Base-by-base conservation (phyloP, 73 alveolate species). In the Diophrys sp. region DNA sequence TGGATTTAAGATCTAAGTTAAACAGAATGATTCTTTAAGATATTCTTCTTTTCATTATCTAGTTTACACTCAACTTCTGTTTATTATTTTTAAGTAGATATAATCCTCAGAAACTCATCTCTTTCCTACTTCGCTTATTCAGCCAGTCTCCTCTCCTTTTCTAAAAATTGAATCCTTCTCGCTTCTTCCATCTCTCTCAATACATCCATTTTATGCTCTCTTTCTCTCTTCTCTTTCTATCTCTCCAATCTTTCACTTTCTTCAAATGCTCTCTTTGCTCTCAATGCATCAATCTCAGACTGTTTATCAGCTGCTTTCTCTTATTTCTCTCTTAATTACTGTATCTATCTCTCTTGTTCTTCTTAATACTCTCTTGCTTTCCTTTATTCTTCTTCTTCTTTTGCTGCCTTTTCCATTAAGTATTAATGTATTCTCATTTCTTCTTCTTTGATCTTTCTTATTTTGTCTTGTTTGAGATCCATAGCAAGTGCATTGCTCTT, bases 201-300 rank as follows among this genome's bases (percentile, higher is more conserved):
- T 29, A 92, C 82, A 78, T 90, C 92, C 79, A 88, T 79, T 82
- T 79, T 83, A 55, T 78, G 68, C 56, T 83, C 87, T 66, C 87
- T 86, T 80, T 94, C 98, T 55, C 78, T 81, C 85, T 90, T 77
- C 78, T 94, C 98, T 78, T 94, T 94, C 70, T 82, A 91, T 74
- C 97, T 86, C 32, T 87, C 96, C 72, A 83, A 87, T 80, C 98
- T 91, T 76, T 94, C 98, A 62, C 87, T 75, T 77, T 90, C 93
- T 73, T 94, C 98, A 85, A 69, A 87, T 1, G 97, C 98, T 83
- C 97, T 89, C 77, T 94, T 92, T 0, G 98, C 98, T 77, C 95
- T 86, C 79, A 92, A 78, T 2, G 93, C 96, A 79, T 93, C 98
- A 57, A 92, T 76, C 87, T 94, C 98, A 25, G 97, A 94, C 75